Conservation (phyloP, 2,329 filamentous ascomycete species). For the Claviceps maximensis region DNA sequence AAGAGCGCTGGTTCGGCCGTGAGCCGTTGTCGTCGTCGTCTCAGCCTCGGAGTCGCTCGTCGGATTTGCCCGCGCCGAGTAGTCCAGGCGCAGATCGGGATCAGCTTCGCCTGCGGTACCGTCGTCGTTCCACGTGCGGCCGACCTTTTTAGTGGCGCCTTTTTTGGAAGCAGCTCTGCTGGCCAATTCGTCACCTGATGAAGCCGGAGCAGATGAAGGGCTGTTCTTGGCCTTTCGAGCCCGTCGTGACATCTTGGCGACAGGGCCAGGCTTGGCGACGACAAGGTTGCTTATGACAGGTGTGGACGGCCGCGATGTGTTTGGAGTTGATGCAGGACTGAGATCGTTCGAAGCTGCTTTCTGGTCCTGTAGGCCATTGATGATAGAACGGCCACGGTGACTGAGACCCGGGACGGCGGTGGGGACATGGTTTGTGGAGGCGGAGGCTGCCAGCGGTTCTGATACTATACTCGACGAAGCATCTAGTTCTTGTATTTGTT, state of each 20-base stretch:
- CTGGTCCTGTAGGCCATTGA: slow-evolving; percentile 21
- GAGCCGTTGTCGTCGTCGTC: slow-evolving; percentile 35
- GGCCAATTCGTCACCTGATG: slow-evolving; percentile 71
- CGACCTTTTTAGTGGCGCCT: slow-evolving; percentile 53
- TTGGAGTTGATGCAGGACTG: slow-evolving; percentile 57
- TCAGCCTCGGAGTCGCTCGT: slow-evolving; percentile 37
- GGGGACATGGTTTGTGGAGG: slow-evolving; percentile 7
- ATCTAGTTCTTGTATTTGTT: slow-evolving; percentile 74
- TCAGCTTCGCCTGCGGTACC: slow-evolving; percentile 77
- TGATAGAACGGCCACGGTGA: slow-evolving; percentile 24
- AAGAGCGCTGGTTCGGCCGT: slow-evolving; percentile 43
- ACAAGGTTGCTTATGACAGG: slow-evolving; percentile 51
- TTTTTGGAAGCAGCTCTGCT: slow-evolving; percentile 37
- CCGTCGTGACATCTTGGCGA: slow-evolving; percentile 65
- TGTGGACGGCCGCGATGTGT: slow-evolving; percentile 67
- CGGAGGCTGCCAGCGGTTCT: slow-evolving; percentile 8
- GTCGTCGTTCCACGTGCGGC: slow-evolving; percentile 84
- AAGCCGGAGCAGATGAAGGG: slow-evolving; percentile 43
- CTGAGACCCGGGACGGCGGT: slow-evolving; percentile 25
- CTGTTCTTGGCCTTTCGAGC: slow-evolving; percentile 57
- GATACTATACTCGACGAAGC: slow-evolving; percentile 31
- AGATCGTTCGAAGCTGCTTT: slow-evolving; percentile 46
- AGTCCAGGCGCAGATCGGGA: slow-evolving; percentile 62
- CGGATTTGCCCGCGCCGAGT: slow-evolving; percentile 54
- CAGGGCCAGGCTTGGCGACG: slow-evolving; percentile 60